Conservation (phyloP, 2,329 filamentous ascomycete species). For the Ceratocystis huliohia region DNA sequence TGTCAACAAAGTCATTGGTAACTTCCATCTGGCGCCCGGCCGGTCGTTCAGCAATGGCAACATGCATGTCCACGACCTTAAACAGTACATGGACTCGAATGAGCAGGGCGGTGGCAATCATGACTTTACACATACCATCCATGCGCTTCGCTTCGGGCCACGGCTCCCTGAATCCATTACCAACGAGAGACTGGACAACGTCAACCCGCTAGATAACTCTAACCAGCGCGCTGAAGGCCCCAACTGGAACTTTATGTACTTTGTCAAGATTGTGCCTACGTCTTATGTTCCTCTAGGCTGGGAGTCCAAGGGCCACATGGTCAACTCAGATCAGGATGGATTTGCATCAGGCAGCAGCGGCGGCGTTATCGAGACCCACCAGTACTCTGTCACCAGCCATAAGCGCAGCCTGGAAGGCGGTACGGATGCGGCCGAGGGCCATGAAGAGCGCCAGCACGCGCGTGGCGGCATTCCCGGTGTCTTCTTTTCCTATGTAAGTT, state of each 20-base stretch:
- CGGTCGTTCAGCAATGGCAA: constrained; percentile 93
- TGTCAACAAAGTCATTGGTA: constrained; percentile 97
- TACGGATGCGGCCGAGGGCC: constrained; percentile 71
- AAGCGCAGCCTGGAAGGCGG: constrained; percentile 78
- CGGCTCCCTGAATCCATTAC: constrained; percentile 62
- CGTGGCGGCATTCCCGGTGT: constrained; percentile 88
- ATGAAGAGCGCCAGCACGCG: constrained; percentile 83
- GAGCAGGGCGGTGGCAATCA: constrained; percentile 49
- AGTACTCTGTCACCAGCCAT: constrained; percentile 96
- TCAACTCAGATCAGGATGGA: constrained; percentile 49
- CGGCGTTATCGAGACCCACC: constrained; percentile 90
- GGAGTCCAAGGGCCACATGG: constrained; percentile 44
- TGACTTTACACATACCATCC: constrained; percentile 79
- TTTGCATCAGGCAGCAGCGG: constrained; percentile 51
- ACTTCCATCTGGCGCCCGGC: constrained; percentile 95
- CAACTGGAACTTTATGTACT: constrained; percentile 97
- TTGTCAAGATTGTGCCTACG: constrained; percentile 94
- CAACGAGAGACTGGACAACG: constrained; percentile 43
- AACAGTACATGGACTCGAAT: constrained; percentile 72
- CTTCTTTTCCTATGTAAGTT: constrained; percentile 90
- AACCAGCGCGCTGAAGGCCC: constrained; percentile 66
- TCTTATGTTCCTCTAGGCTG: constrained; percentile 88
- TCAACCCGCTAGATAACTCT: constrained; percentile 63
- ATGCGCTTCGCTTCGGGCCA: constrained; percentile 83
- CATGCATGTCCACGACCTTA: constrained; percentile 93